Base-by-base conservation (phyloP, 257 asterid species). In the Solanum microdontum region DNA sequence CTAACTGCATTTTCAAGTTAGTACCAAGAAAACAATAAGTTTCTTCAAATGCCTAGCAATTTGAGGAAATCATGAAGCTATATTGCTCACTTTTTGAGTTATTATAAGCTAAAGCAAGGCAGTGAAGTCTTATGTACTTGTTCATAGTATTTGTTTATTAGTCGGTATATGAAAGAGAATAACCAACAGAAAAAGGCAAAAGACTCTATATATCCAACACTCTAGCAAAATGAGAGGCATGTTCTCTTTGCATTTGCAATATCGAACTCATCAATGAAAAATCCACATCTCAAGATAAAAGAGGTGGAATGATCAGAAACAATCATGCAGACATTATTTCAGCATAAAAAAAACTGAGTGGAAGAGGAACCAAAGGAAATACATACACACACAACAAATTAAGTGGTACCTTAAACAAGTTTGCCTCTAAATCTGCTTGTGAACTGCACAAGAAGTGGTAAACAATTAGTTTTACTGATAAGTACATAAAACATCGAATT, bases 341-440 rank as follows among this genome's bases (percentile, higher is more conserved):
- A 55, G n/a, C n/a, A 55, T 55, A 21, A 17, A 55, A 17, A 17
- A 17, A 17, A 55, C n/a, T 17, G 5, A 72, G 26, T 30, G 40
- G 0, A 70, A 86, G 73, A n/a, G 62, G 51, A 17, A 84, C 64
- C 8, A 33, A 80, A 33, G 55, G 17, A 58, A 58, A 51, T 15
- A 51, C 60, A 37, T 3, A 33, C 36, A 58, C 32, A 23, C 23
- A 86, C 7, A n/a, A 32, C 68, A 15, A 33, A n/a, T 28, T 28
- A 28, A 11, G 24, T 73, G 74, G 89, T 88, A 95, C 99, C 99
- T 97, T 96, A 80, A 97, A 97, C 88, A 97, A 90, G 90, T 96
- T 97, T 60, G 98, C 95, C 93, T 97, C 99, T 28, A 97, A 95
- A 91, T 97, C 99, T 12, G 97, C 91, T 86, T 97, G 99, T 36